A percentile compares a stretch with the other conserved stretches of the same genome.
Evolutionary conservation across 73 alveolate species (phyloP).

Genomic region (Stentor roeselii): DNA sequence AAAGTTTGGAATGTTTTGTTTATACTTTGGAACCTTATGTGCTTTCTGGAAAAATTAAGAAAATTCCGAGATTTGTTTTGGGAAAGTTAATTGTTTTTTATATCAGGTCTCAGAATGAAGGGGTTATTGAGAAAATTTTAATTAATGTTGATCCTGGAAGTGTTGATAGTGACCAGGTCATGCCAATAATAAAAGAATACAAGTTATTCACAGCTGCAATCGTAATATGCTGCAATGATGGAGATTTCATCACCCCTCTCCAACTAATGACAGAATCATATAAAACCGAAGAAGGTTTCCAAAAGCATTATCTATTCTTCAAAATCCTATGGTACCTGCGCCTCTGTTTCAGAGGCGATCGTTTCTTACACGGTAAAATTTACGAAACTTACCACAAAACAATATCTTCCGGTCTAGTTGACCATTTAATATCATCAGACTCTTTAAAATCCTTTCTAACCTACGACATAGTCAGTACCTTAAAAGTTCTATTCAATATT

Average conservation of each 20-base stretch:
- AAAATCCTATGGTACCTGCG: constrained; percentile 20
- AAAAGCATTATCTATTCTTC: not conserved
- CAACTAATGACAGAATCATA: not conserved
- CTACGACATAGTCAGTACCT: not conserved
- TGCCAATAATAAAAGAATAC: not conserved
- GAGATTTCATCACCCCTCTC: not conserved
- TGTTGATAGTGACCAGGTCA: not conserved
- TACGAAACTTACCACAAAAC: not conserved
- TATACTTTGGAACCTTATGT: constrained; percentile 23
- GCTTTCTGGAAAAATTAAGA: not conserved
- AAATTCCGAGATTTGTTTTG: not conserved
- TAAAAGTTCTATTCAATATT: not conserved
- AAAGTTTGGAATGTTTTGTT: constrained; percentile 6
- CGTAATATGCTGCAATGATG: not conserved
- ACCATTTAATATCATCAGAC: not conserved
- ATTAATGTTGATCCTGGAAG: not conserved
- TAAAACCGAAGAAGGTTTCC: not conserved
- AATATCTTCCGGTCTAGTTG: too few species aligned
- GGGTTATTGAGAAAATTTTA: not conserved
- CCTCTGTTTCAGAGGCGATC: constrained; percentile 5
- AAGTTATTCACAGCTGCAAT: constrained; percentile 16
- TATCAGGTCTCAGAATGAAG: not conserved
- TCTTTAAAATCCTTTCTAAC: not conserved
- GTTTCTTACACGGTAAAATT: not conserved
- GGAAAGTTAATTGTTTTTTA: constrained; percentile 1